phyloP scores from a whole-genome alignment of 345 rosid genomes.

The Salix caprea region DNA sequence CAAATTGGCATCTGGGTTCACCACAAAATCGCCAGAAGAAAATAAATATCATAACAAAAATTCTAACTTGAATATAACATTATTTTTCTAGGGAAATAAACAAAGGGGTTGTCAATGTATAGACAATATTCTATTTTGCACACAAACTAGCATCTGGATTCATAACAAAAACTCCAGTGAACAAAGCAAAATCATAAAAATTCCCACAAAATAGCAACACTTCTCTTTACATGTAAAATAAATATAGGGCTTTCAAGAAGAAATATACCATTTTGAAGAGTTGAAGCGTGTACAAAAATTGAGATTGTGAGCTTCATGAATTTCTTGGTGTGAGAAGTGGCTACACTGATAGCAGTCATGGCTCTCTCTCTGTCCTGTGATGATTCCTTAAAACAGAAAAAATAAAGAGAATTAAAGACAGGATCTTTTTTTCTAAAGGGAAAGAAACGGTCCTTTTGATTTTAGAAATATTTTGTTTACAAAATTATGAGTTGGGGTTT shows the following conservation, averaged over 20 bases:
- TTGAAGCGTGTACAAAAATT: conserved; percentile 60
- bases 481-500: too few relatives aligned
- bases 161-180: too few relatives aligned
- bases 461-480: background rate
- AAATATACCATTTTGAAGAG: conserved; percentile 73
- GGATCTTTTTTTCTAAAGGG: background rate
- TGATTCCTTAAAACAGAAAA: background rate
- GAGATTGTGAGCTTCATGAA: conserved; percentile 60
- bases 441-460: conserved; percentile 43
- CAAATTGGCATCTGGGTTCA: too few relatives aligned
- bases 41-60: background rate
- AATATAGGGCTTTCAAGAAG: too few relatives aligned
- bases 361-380: conserved; percentile 3
- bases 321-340: conserved; percentile 54
- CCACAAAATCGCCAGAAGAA: background rate
- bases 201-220: too few relatives aligned
- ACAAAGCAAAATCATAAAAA: too few relatives aligned
- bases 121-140: too few relatives aligned
- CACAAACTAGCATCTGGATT: background rate
- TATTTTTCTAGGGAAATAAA: too few relatives aligned
- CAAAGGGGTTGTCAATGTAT: too few relatives aligned
- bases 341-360: conserved; percentile 49
- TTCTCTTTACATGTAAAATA: too few relatives aligned
- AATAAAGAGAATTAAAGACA: background rate
- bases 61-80: too few relatives aligned